Evolutionary conservation across 1,139 yeast species (phyloP), one percentile per base, ranked within the genome.

Genomic region (Debaryomyces subglobosus): DNA sequence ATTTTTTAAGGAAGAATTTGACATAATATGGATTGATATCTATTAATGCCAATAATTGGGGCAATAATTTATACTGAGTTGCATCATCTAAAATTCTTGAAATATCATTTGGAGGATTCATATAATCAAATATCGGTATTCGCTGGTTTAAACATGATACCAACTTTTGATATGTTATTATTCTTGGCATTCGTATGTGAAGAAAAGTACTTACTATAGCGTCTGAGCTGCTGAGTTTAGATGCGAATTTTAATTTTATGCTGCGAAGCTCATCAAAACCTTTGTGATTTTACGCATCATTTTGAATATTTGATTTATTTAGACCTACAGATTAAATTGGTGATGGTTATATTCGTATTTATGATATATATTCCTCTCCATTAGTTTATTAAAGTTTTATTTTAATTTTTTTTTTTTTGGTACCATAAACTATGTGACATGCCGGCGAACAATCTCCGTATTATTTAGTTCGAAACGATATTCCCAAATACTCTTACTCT

Each of bases 401-500:
- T 16, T 15, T 15, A 1, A 7, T 30, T 30, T 32, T 32, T 32
- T 16, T 15, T 7, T 18, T 15, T 30, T 15, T 30, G 6, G 13
- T 5, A 27, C 4, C n/a, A n/a, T 27, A 27, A 27, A 6, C 7
- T 27, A 12, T 27, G 12, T 12, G 13, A 27, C 5, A 5, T 27
- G 7, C 34, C 13, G 10, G 18, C 9, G 18, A 32, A 32, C 10
- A 5, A 32, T 7, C 38, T 32, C 35, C 4, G 2, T 16, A 18
- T 15, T 16, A 24, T 18, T 23, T 27, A 44, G 23, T 43, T 43
- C 24, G 43, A 50, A 37, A 43, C 61, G 47, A 79, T 69, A 21
- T 79, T 74, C 34, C 97, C 98, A 62, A 82, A 81, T 27, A 90
- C 94, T 57, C 96, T 80, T 39, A 92, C 71, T 65, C 98, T 81